Percentiles rank a stretch among this genome's conserved stretches.
Evolutionary conservation across 805 yeast species (phyloP).

Genomic region (Wickerhamomyces bisporus): DNA sequence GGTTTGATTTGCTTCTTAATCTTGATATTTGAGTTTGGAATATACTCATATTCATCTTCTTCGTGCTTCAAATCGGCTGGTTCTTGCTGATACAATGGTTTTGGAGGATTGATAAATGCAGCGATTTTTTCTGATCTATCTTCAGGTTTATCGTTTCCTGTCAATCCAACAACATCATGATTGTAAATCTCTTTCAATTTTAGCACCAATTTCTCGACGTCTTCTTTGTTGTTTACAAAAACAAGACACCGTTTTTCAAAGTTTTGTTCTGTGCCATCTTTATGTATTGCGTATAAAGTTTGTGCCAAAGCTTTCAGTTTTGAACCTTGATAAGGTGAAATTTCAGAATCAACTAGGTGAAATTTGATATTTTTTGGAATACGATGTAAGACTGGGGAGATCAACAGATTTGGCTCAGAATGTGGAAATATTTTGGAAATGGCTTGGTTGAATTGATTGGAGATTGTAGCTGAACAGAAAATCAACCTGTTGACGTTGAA

Average conservation of each 20-base stretch:
- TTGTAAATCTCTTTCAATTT: conserved; percentile 44
- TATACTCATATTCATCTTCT: conserved; percentile 12
- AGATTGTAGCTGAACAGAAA: conserved; percentile 88
- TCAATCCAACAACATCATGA: conserved; percentile 59
- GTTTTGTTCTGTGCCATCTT: conserved; percentile 77
- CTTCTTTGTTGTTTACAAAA: conserved; percentile 73
- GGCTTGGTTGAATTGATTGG: conserved; percentile 64
- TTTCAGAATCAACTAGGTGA: conserved; percentile 67
- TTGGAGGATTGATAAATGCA: conserved; percentile 62
- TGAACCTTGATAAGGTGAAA: conserved; percentile 78
- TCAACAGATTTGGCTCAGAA: conserved; percentile 52
- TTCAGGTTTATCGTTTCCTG: conserved; percentile 57
- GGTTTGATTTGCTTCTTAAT: conserved; percentile 9
- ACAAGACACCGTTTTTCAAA: conserved; percentile 74
- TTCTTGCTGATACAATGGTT: conserved; percentile 29
- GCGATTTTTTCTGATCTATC: conserved; percentile 54
- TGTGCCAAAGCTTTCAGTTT: conserved; percentile 84
- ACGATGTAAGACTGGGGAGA: conserved; percentile 74
- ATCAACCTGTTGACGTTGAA: conserved; percentile 57
- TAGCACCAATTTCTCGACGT: conserved; percentile 53
- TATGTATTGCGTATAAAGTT: conserved; percentile 76
- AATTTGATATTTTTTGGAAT: conserved; percentile 74
- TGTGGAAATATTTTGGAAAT: conserved; percentile 58
- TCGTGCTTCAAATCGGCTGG: neutral
- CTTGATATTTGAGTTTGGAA: conserved; percentile 32